Base-by-base conservation (phyloP, 768 basidiomycete genomes). In the Mycena amicta region DNA sequence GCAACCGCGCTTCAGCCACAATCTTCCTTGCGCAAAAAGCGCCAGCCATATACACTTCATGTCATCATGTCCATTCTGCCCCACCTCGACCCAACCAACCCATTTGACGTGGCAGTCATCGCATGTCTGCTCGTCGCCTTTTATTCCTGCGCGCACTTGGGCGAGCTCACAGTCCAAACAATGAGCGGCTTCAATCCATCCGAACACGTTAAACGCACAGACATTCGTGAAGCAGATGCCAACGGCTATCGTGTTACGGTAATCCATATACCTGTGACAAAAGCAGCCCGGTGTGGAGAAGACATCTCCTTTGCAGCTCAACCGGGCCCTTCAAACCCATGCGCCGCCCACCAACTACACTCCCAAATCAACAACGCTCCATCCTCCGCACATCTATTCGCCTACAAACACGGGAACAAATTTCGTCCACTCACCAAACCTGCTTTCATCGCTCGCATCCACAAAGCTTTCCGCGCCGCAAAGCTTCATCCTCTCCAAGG, bases 231-330 rank as follows among this genome's bases (percentile, higher is more conserved):
- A 28, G 26, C 16, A 26, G 28, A 28, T 50, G 6, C 23, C 4
- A 5, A 50, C 15, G 49, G 49, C 6, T 22, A 6, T 12, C 18
- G 11, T 15, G 61, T 63, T 20, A 71, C 66, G 5, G 57, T 65
- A 3, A 61, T 75, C 41, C 53, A 53, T 30, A 2, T 73, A 8
- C 68, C 66, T 0, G 11, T 37, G 3, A 72, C 69, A 3, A 74
- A 74, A 49, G 20, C 47, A 1, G 46, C 67, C 0, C 46, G 30
- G 0, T 37, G n/a, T 1, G 75, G 75, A 0, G 72, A 79, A 31
- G 72, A 75, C 12, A 56, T 77, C 1, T 70, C 56, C 47, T 73
- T 75, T 62, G 68, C 75, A 1, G 20, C 30, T 4, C 76, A 79
- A 49, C 5, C 59, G 1, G 68, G 67, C 1, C 12, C 43, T 0